These are phyloP conservation scores for Sporothrix variecibatus DNA, from an alignment of 2,329 filamentous ascomycete species.

Conservation along the genomic window DNA sequence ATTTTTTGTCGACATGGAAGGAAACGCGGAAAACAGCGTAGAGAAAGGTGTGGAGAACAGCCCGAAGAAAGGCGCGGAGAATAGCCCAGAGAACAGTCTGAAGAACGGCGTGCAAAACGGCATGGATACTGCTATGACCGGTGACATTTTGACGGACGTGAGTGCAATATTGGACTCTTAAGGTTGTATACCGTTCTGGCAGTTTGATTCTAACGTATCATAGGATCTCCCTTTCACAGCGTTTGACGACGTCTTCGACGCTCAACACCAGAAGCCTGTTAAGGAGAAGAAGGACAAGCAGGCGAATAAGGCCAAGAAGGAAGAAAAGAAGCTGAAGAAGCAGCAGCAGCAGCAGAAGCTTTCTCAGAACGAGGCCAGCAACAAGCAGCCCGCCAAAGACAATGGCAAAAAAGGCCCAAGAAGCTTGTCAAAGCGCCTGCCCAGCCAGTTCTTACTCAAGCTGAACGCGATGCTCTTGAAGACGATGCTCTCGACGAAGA, in stretches of 20 bases:
- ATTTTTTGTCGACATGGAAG: not conserved
- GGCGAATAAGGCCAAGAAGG: not conserved
- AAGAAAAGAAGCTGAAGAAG: not conserved
- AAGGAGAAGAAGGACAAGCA: not conserved
- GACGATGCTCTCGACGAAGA: not conserved
- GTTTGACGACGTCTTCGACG: not conserved
- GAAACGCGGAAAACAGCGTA: not conserved
- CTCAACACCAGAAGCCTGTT: not conserved
- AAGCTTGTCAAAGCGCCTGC: not conserved
- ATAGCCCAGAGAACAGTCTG: no score
- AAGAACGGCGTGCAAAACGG: no score
- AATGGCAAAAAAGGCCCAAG: not conserved
- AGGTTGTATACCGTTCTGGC: not conserved
- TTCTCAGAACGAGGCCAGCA: not conserved
- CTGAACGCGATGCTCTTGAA: not conserved
- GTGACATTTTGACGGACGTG: not conserved
- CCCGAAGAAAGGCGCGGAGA: no score
- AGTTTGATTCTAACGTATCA: not conserved
- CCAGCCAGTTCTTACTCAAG: not conserved
- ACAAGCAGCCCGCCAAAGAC: not conserved
- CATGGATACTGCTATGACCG: no score
- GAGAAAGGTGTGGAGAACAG: no score
- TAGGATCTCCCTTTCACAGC: not conserved
- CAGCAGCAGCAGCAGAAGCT: not conserved
- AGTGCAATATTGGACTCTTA: not conserved